Base-by-base conservation (phyloP, 768 basidiomycete species). In the Leucocoprinus leucothites region DNA sequence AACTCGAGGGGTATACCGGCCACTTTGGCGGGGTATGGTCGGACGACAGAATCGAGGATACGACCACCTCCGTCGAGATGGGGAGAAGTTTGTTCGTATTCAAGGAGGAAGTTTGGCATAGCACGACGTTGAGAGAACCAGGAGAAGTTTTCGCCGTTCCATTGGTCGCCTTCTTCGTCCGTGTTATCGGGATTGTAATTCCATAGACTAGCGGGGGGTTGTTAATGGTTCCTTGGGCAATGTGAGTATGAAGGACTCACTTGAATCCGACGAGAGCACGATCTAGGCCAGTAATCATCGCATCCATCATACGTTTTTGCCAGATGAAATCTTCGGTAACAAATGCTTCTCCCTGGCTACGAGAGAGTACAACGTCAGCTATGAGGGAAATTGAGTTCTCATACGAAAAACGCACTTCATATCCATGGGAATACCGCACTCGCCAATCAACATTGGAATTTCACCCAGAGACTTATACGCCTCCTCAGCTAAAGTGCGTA, bases 141-240 rank as follows among this genome's bases (percentile, higher is more conserved):
- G 1, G 92, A 94, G 67, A 99, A 98, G 71, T 95, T 97, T 70
- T 99, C 95, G 51, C 90, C 92, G 62, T 95, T 96, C 95, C 95
- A 97, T 66, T 85, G 71, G 66, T 98, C 95, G 14, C 96, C 96
- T 22, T 69, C 62, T 16, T 68, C 62, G 66, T 98, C 94, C 36
- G 80, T 78, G 69, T 98, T 98, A 49, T 78, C 74, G 0, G 95
- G 89, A 63, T 98, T 97, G 68, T 97, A 98, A 57, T 91, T 93
- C 96, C 96, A 98, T 5, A 98, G 71, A 1, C 94, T 97, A 19
- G 31, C 31, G 28, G 5, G 19, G 44, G 18, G 31, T 31, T 8
- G 2, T 38, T 35, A 60, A 52, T n/a, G n/a, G 7, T 2, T 53
- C 4, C 1, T 35, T 41, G 8, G 35, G n/a, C 26, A 40, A 25